phyloP scores from a whole-genome alignment of 169 alveolate species.

The Theileria parva region DNA sequence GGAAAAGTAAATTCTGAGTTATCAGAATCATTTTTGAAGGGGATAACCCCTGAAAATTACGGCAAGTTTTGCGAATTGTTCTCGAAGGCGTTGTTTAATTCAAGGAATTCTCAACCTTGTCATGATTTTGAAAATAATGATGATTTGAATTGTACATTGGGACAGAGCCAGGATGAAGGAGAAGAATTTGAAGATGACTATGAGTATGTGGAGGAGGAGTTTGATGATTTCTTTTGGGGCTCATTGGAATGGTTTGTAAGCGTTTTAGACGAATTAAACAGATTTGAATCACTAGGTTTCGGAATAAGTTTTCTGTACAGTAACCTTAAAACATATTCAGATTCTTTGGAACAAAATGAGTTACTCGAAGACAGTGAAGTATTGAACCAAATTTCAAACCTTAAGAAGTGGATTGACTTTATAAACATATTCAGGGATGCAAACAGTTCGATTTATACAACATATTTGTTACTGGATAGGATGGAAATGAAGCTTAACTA shows the following conservation, averaged over 20 bases:
- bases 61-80: slow-evolving; percentile 1
- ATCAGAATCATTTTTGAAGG: background rate
- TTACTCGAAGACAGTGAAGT: background rate
- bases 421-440: slow-evolving; percentile 29
- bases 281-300: slow-evolving; percentile 29
- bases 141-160: background rate
- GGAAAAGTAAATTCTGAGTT: background rate
- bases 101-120: background rate
- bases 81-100: background rate
- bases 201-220: background rate
- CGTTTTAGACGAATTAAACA: slow-evolving; percentile 15
- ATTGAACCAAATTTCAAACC: background rate
- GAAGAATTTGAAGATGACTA: background rate
- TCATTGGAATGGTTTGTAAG: slow-evolving; percentile 26
- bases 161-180: background rate
- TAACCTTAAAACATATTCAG: slow-evolving; percentile 5
- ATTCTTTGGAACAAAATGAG: background rate
- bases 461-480: slow-evolving; percentile 19
- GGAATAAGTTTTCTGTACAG: slow-evolving; percentile 3
- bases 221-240: slow-evolving; percentile 13
- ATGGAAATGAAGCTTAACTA: slow-evolving; percentile 16
- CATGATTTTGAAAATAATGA: background rate
- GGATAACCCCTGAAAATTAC: background rate
- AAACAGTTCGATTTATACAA: slow-evolving; percentile 28
- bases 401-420: slow-evolving; percentile 23